Conservation (phyloP, 352 stramenopile species). For the Globisporangium emineosum region DNA sequence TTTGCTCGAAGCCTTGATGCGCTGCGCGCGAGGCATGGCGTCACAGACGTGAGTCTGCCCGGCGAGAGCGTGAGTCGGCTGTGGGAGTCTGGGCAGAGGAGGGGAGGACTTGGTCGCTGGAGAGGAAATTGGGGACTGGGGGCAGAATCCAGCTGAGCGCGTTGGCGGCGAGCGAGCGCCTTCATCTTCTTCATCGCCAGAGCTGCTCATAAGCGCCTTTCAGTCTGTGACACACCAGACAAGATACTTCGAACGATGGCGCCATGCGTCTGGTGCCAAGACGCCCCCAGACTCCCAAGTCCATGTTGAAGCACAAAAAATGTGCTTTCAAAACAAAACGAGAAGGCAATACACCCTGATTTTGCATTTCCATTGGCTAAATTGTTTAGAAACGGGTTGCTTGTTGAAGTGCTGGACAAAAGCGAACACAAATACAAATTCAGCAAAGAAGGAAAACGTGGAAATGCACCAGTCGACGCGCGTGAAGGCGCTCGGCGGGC, state of each 20-base stretch:
- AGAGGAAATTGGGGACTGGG: background rate
- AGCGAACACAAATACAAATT: background rate
- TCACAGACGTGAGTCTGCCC: too few species aligned
- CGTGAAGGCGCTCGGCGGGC: constrained; percentile 33
- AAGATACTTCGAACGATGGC: too few species aligned
- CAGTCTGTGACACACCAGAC: too few species aligned
- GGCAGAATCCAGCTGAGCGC: background rate
- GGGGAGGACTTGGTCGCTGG: too few species aligned
- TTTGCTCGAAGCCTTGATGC: too few species aligned
- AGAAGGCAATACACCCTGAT: too few species aligned
- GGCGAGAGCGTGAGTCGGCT: too few species aligned
- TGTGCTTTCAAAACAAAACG: background rate
- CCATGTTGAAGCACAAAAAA: background rate
- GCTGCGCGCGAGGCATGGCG: background rate
- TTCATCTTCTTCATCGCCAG: background rate
- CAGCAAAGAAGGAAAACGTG: background rate
- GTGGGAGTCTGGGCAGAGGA: too few species aligned
- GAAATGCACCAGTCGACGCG: constrained; percentile 25
- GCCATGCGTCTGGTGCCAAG: too few species aligned
- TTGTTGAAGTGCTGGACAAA: background rate
- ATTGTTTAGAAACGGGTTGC: too few species aligned
- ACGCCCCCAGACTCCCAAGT: too few species aligned
- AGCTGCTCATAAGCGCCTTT: background rate
- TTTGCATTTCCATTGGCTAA: background rate
- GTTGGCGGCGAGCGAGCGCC: background rate